Percentiles rank a stretch among this genome's conserved stretches.
These are phyloP conservation scores for Phalaenopsis equestris DNA, from an alignment of 106 monocot species.

Conservation along the genomic window DNA sequence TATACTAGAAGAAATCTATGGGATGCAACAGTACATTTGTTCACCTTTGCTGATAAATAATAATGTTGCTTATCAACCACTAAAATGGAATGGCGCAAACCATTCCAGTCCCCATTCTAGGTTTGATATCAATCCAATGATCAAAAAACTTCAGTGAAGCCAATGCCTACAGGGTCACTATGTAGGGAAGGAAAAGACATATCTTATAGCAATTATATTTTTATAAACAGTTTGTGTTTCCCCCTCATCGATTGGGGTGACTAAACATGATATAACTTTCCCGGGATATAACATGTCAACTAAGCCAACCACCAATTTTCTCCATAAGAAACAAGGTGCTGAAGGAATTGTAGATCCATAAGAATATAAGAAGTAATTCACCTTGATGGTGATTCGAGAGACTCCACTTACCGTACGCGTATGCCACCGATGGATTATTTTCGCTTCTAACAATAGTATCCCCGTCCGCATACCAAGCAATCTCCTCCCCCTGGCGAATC, in stretches of 20 bases:
- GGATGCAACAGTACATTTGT: neutral
- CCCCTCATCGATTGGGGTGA: neutral
- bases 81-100: neutral
- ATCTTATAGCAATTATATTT: too few relatives aligned
- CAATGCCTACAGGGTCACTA: too few relatives aligned
- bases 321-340: neutral
- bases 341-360: neutral
- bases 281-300: neutral
- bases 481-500: slow-evolving; percentile 89
- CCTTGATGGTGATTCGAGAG: neutral
- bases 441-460: slow-evolving; percentile 77
- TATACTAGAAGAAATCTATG: neutral
- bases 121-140: neutral
- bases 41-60: neutral
- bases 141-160: too few relatives aligned
- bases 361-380: slow-evolving; percentile 1
- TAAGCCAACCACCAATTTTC: neutral
- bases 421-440: slow-evolving; percentile 60
- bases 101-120: neutral
- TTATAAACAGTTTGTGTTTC: too few relatives aligned
- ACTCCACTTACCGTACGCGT: slow-evolving; percentile 77
- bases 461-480: slow-evolving; percentile 98
- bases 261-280: neutral
- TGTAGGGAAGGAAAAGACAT: too few relatives aligned
- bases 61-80: neutral